Conservation (phyloP, 768 basidiomycete genomes). For the Auriscalpium vulgare region DNA sequence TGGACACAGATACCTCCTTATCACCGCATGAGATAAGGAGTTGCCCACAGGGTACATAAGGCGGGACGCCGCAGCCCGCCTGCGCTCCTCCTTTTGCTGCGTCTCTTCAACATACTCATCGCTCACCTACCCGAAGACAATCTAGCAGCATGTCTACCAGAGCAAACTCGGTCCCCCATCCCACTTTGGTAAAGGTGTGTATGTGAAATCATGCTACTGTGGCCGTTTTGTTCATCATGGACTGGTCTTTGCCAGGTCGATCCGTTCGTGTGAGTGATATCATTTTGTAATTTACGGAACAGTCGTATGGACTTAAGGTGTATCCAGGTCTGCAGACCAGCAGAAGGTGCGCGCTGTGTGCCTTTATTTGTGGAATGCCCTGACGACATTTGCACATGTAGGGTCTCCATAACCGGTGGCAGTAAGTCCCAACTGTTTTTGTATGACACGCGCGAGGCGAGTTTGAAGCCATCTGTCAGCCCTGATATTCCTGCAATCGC, state of each 20-base stretch:
- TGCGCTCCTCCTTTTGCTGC: too few relatives aligned
- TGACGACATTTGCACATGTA: conserved; percentile 15
- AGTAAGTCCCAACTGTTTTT: conserved; percentile 34
- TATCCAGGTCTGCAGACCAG: conserved; percentile 34
- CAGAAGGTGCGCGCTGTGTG: conserved; percentile 42
- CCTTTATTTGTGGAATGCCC: neutral
- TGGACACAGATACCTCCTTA: too few relatives aligned
- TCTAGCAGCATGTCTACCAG: conserved; percentile 42
- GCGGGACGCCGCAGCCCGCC: too few relatives aligned
- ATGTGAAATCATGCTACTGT: conserved; percentile 15
- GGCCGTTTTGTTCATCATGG: neutral
- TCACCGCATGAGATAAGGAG: too few relatives aligned
- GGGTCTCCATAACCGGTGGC: conserved; percentile 70
- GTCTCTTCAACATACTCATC: too few relatives aligned
- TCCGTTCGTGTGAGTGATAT: conserved; percentile 50
- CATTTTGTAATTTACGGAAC: neutral
- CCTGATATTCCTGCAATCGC: conserved; percentile 57
- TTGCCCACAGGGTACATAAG: too few relatives aligned
- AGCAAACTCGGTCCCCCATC: conserved; percentile 53
- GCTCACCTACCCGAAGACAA: too few relatives aligned
- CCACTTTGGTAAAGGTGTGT: conserved; percentile 48
- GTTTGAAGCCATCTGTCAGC: conserved; percentile 22
- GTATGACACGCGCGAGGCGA: neutral
- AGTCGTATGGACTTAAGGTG: neutral
- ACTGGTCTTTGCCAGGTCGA: conserved; percentile 40